Percentiles rank a stretch among this genome's conserved stretches.
phyloP scores from a whole-genome alignment of 2,329 filamentous ascomycete species.

The Dactylellina leptospora region DNA sequence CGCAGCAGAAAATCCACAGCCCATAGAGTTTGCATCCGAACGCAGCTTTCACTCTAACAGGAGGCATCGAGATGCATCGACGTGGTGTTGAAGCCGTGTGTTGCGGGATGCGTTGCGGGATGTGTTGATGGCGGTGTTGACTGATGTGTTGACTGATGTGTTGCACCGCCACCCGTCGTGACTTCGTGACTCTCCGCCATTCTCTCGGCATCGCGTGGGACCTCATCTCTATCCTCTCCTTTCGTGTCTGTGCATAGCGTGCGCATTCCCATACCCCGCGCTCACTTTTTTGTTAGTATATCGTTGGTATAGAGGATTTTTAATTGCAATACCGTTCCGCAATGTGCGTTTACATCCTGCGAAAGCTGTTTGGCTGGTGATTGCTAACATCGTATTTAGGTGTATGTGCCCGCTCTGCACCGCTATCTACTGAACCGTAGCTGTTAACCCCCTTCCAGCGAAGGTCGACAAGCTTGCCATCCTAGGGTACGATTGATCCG shows the following conservation, averaged over 20 bases:
- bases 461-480: slow-evolving; percentile 91
- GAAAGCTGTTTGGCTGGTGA: neutral
- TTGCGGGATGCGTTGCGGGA: neutral
- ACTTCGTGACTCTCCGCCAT: slow-evolving; percentile 33
- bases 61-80: neutral
- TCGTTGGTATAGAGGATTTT: neutral
- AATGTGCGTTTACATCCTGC: slow-evolving; percentile 13
- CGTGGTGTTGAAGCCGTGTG: neutral
- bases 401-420: slow-evolving; percentile 23
- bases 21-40: neutral
- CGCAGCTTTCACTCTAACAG: neutral
- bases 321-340: slow-evolving; percentile 1
- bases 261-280: neutral
- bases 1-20: neutral
- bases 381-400: slow-evolving; percentile 11
- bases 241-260: neutral
- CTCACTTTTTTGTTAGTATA: neutral
- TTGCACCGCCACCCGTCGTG: slow-evolving; percentile 33
- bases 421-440: neutral
- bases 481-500: slow-evolving; percentile 67
- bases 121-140: neutral
- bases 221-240: neutral
- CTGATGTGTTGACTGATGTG: slow-evolving; percentile 11
- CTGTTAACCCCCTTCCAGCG: slow-evolving; percentile 63
- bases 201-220: neutral